These are phyloP conservation scores for Limtongozyma cylindracea DNA, from an alignment of 805 yeast species.

Conservation along the genomic window DNA sequence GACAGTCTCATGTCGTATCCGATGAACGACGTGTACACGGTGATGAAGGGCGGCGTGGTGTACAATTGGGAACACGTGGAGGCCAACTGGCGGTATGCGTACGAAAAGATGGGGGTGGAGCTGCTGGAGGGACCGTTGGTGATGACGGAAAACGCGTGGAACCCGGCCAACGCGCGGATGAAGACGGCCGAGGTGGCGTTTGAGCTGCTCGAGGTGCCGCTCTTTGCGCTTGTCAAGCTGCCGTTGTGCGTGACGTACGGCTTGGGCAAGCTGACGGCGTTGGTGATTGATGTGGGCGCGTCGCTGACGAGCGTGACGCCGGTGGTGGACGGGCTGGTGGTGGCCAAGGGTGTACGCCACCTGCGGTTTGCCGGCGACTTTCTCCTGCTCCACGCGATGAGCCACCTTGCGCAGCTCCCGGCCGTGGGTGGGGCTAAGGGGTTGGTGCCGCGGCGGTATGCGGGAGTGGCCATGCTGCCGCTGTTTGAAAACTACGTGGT, in stretches of 20 bases:
- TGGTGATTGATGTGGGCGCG: slow-evolving; percentile 64
- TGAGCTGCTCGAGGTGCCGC: slow-evolving; percentile 49
- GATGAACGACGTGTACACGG: slow-evolving; percentile 24
- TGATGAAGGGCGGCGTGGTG: slow-evolving; percentile 34
- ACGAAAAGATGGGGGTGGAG: slow-evolving; percentile 18
- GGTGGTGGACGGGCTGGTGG: slow-evolving; percentile 46
- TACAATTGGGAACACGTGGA: slow-evolving; percentile 54
- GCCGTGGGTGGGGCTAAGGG: slow-evolving; percentile 1
- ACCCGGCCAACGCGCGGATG: slow-evolving; percentile 25
- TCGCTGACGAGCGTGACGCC: slow-evolving; percentile 52
- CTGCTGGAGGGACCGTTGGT: slow-evolving; percentile 42
- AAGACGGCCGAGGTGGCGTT: slow-evolving; percentile 50
- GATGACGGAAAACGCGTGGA: slow-evolving; percentile 46
- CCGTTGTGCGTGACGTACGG: slow-evolving; percentile 62
- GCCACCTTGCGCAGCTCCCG: slow-evolving; percentile 1
- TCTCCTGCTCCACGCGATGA: slow-evolving; percentile 33
- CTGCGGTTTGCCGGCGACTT: slow-evolving; percentile 73
- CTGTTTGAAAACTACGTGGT: slow-evolving; percentile 13
- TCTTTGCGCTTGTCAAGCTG: slow-evolving; percentile 47
- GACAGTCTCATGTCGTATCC: slow-evolving; percentile 21
- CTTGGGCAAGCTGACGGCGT: slow-evolving; percentile 52
- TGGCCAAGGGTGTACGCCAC: slow-evolving; percentile 36
- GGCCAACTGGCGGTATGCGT: slow-evolving; percentile 43
- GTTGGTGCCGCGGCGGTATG: slow-evolving; percentile 2
- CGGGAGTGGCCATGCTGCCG: slow-evolving; percentile 1